Base-by-base conservation (phyloP, 2,329 filamentous ascomycete genomes). In the Drechslerella coelobrocha region DNA sequence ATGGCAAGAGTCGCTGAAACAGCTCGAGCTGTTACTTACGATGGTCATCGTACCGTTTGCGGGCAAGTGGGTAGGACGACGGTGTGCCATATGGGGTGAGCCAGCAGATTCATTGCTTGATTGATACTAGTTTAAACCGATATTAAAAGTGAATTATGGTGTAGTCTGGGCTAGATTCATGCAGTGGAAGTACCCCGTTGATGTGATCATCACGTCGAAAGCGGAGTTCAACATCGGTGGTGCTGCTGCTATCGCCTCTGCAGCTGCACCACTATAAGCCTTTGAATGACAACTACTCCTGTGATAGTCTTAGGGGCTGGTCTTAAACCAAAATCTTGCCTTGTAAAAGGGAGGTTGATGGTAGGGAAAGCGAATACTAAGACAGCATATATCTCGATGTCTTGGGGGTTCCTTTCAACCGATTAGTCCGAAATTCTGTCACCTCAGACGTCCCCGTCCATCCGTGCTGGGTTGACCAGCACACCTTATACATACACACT, bases 41-140 rank as follows among this genome's bases (percentile, higher is more conserved):
- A 96, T 99, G 91, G 89, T 97, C 52, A 80, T 97, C 75, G 89
- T 99, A 54, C 94, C 94, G 1, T 97, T 96, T 79, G 82, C 91
- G 75, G 94, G 94, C 68, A 99, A 97, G 81, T 97, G 66, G 66
- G 31, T 72, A 23, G 66, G 66, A 14, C 57, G 66, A 60, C 53
- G 66, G 17, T 72, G 66, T 41, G 66, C 66, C n/a, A 60, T 72
- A 26, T 72, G 60, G 60, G 66, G 66, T 72, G 45, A 43, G 66
- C 48, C 2, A 45, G 41, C 4, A 10, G 2, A 9, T 10, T 21
- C 17, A 19, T 31, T 45, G 14, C 19, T 41, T 41, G 37, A 4
- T 5, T 41, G 37, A 6, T 9, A 6, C 37, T 17, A 8, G 37
- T 17, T 17, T 8, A 8, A 14, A 17, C 3, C 14, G 41, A 3